Evolutionary conservation across 495 filamentous ascomycete genomes (phyloP), one percentile per base, ranked within the genome.

Genomic region (Daldinia vernicosa): DNA sequence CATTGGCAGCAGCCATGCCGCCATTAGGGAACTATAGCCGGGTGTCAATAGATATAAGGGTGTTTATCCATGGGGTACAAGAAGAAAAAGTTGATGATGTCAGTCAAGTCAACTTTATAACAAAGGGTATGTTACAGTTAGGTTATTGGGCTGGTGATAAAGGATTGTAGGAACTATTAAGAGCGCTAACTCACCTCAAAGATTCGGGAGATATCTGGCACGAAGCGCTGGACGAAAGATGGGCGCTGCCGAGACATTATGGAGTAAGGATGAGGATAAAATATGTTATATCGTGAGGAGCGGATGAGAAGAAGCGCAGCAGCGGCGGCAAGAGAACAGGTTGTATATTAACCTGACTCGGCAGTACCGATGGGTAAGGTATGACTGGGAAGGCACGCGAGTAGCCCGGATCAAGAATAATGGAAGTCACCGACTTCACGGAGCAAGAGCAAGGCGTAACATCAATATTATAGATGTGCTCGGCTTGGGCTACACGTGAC

Each of bases 171-270:
- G 52, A 28, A 24, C 47, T 58, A 43, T 33, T 39, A 35, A 37
- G 33, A 6, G 9, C 26, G 30, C 0, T 28, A 8, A 15, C 68
- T 51, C 61, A 75, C 74, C 32, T 62, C 68, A 57, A 72, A 67
- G 32, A 76, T 56, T 30, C 60, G 60, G 9, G 55, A 37, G 9
- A 66, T 45, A 26, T 76, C 66, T 6, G 74, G 74, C 5, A 76
- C 39, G 58, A 74, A 59, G 8, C 68, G 63, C 28, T 47, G 50
- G 12, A 65, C 30, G 17, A 70, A 66, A 26, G 35, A 55, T 30
- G 54, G 51, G 15, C 32, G 45, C 54, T 60, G 63, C 51, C 63
- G 40, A 39, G 63, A 66, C 63, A 66, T 66, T n/a, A 11, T 12
- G 53, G 17, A 30, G 6, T 19, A 56, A 14, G 15, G 19, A 28